Evolutionary conservation across 73 alveolate species (phyloP).

Genomic region (Effrenium voratum): DNA sequence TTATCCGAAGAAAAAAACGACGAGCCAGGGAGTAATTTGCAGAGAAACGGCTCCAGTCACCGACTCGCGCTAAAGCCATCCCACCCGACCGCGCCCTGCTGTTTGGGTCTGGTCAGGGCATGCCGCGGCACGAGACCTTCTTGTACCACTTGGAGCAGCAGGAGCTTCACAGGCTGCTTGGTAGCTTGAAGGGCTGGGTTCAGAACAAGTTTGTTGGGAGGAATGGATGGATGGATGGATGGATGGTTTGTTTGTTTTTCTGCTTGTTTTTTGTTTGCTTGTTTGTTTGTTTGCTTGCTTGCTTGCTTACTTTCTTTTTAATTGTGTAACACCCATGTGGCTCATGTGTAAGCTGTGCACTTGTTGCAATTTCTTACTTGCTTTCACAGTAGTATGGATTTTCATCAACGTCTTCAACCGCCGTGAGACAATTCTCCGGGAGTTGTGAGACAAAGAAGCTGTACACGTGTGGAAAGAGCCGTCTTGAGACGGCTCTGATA

Average conservation of each 20-base stretch:
- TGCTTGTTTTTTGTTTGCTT: no score
- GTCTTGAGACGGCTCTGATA: no score
- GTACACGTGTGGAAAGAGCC: no score
- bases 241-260: not conserved
- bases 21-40: not conserved
- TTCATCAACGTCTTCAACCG: no score
- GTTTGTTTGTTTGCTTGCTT: no score
- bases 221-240: not conserved
- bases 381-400: no score
- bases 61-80: not conserved
- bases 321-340: no score
- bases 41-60: not conserved
- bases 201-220: not conserved
- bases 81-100: not conserved
- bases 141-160: conserved; percentile 86
- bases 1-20: not conserved
- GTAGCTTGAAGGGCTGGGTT: not conserved
- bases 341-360: no score
- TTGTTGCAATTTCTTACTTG: no score
- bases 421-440: no score
- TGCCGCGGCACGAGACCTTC: conserved; percentile 93
- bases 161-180: conserved; percentile 47
- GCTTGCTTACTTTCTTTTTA: no score
- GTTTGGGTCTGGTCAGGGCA: conserved; percentile 40
- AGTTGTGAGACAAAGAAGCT: no score